Evolutionary conservation across 164 flowering plant genomes (phyloP).

Genomic region (Tetracentron sinense): DNA sequence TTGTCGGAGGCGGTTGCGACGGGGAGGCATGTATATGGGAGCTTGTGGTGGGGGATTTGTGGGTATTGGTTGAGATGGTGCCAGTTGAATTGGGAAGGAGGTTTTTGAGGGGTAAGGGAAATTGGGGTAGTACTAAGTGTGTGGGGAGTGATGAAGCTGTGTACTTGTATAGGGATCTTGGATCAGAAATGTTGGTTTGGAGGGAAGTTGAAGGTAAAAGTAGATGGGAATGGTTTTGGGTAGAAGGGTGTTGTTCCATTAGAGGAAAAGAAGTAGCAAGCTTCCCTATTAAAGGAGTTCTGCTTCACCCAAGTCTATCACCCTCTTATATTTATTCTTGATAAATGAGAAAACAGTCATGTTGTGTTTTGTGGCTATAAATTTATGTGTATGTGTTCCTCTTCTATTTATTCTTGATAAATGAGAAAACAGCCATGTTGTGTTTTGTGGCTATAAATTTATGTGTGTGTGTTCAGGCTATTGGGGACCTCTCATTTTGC

Average conservation of each 20-base stretch:
- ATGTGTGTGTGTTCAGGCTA: too few species aligned
- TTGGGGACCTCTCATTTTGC: too few species aligned
- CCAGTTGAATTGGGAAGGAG: constrained; percentile 42
- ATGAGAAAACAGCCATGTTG: too few species aligned
- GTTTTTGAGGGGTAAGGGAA: constrained; percentile 27
- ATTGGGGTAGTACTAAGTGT: constrained; percentile 49
- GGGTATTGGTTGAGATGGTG: constrained; percentile 42
- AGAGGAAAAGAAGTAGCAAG: constrained; percentile 30
- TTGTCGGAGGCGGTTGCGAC: constrained; percentile 44
- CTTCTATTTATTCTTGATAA: too few species aligned
- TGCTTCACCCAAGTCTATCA: constrained; percentile 40
- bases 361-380: too few species aligned
- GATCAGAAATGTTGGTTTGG: constrained; percentile 54
- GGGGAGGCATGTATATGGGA: constrained; percentile 50
- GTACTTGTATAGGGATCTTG: constrained; percentile 48
- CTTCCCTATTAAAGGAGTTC: constrained; percentile 38
- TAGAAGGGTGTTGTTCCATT: constrained; percentile 43
- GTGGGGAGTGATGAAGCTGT: constrained; percentile 40
- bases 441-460: too few species aligned
- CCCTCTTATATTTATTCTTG: constrained; percentile 5
- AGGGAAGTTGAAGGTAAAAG: constrained; percentile 24
- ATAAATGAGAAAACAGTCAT: background rate
- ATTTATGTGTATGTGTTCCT: too few species aligned
- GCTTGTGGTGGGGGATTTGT: constrained; percentile 32
- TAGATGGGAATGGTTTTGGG: constrained; percentile 55